Evolutionary conservation across 2,329 filamentous ascomycete species (phyloP), one percentile per base, ranked within the genome.

Genomic region (Ascochyta clinopodiicola): DNA sequence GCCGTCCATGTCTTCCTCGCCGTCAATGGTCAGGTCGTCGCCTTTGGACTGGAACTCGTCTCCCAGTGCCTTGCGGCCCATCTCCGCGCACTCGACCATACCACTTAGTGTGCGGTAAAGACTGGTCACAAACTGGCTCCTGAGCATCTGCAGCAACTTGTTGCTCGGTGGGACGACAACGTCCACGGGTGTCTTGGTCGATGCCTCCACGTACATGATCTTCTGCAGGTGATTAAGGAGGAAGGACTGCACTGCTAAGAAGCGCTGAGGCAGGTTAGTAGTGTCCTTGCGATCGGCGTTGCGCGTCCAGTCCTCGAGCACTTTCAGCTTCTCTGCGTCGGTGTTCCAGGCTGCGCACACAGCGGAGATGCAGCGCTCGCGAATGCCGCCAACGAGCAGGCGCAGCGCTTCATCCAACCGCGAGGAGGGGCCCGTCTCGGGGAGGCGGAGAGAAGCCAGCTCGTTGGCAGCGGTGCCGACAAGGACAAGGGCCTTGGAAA

Each of bases 81-180:
- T 86, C 77, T 98, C 92, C 3, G 95, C 94, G 75, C 96, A 98
- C 77, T 98, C 95, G 1, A 99, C 92, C 87, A 99, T 94, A 21
- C 94, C 95, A 67, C 91, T 96, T 34, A 99, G 79, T 6, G 92
- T 92, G 74, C 96, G 96, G 77, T 98, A 98, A 38, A 99, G 79
- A 54, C 93, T 96, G 6, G 89, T 92, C 15, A 96, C 92, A 70
- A 99, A 99, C 70, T 96, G 92, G 61, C 88, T 89, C 61, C 93
- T 86, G 15, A 98, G 92, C 85, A 93, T 92, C 73, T 96, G 91
- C 38, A 98, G 80, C 38, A 97, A 80, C 75, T 98, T 99, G 7
- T 88, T 83, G 32, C 92, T 88, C 5, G 95, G 96, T 17, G 94
- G 89, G 22, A 89, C 84, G 52, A 98, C 87, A 61, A 99, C 92